phyloP scores from a whole-genome alignment of 2,329 filamentous ascomycete species.

The Xylaria sp. region DNA sequence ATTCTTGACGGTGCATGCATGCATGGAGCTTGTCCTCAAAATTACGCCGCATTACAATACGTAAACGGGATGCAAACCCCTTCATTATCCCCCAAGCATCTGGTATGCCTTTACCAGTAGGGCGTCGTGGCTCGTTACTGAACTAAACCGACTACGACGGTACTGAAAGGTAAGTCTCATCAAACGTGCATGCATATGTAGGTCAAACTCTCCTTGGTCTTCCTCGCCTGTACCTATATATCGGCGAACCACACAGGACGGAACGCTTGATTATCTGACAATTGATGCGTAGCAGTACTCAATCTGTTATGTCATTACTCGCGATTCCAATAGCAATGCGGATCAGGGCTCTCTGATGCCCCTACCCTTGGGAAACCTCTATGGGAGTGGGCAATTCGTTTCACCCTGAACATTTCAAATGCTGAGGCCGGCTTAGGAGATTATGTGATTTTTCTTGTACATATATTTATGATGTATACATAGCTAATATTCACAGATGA shows the following conservation, averaged over 20 bases:
- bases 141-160: neutral
- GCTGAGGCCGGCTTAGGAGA: neutral
- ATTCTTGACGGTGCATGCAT: conserved; percentile 42
- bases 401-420: conserved; percentile 66
- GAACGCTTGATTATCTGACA: conserved; percentile 61
- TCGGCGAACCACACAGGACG: conserved; percentile 51
- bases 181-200: neutral
- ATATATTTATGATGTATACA: conserved; percentile 15
- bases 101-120: neutral
- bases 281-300: conserved; percentile 65
- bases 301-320: conserved; percentile 65
- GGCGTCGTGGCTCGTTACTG: neutral
- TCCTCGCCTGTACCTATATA: conserved; percentile 2
- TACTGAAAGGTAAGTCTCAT: conserved; percentile 24
- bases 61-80: neutral
- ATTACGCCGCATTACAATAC: neutral
- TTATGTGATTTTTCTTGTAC: neutral
- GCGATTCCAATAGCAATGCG: conserved; percentile 67
- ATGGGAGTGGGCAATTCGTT: conserved; percentile 70
- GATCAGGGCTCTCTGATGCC: conserved; percentile 71
- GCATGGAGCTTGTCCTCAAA: neutral
- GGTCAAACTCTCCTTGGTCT: conserved; percentile 28
- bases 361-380: conserved; percentile 44
- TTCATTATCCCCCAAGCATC: neutral
- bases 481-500: conserved; percentile 1